Conservation (phyloP, 805 yeast species). For the Danielozyma ontarioensis region DNA sequence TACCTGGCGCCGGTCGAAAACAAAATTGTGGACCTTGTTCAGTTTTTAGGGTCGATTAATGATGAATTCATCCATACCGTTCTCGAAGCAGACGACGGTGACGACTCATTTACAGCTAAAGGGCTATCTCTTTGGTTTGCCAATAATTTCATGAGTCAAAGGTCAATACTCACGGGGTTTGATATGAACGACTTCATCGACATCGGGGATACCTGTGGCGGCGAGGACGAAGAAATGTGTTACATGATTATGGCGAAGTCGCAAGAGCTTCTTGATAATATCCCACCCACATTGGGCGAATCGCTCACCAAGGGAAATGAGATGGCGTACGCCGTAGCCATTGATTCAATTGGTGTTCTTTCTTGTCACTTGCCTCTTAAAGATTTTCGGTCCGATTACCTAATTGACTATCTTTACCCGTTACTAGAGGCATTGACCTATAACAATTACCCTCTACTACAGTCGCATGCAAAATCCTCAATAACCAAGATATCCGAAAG, state of each 20-base stretch:
- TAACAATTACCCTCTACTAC: conserved; percentile 38
- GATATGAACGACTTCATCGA: conserved; percentile 14
- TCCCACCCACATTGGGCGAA: conserved; percentile 3
- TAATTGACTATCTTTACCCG: conserved; percentile 70
- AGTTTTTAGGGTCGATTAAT: conserved; percentile 1
- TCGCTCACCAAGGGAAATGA: conserved; percentile 10
- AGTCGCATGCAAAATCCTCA: conserved; percentile 50
- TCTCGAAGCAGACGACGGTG: conserved; percentile 6
- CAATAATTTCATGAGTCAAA: conserved; percentile 9
- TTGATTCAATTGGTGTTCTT: conserved; percentile 39
- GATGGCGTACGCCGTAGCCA: conserved; percentile 32
- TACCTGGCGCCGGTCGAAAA: conserved; percentile 17
- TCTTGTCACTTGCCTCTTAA: conserved; percentile 16
- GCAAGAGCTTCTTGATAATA: conserved; percentile 33
- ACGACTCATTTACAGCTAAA: neutral
- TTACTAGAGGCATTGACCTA: conserved; percentile 67
- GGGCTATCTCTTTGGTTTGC: conserved; percentile 34
- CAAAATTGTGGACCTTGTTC: conserved; percentile 10
- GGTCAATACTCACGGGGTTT: conserved; percentile 1
- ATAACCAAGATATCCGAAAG: conserved; percentile 43
- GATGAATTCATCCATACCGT: conserved; percentile 9
- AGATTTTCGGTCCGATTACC: conserved; percentile 42
- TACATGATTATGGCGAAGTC: conserved; percentile 32
- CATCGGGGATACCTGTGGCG: conserved; percentile 8
- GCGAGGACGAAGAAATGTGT: conserved; percentile 21